Conservation (phyloP, 2,329 filamentous ascomycete species). For the Botrytis tulipae region DNA sequence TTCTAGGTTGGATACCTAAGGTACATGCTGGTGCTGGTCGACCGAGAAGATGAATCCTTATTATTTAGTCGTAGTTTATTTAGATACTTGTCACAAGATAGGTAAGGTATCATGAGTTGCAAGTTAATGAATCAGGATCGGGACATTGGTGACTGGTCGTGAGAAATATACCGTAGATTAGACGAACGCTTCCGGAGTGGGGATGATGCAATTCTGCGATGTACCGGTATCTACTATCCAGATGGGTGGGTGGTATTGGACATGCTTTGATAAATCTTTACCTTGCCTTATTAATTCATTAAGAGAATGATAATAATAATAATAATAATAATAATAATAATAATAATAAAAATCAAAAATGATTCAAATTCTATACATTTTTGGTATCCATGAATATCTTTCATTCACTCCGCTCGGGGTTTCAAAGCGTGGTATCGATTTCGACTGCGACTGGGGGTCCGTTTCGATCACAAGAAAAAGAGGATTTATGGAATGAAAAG, state of each 20-base stretch:
- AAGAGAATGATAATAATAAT: not conserved
- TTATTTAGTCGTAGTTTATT: not conserved
- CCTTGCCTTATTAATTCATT: fast-evolving
- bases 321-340: not conserved
- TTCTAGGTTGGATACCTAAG: not conserved
- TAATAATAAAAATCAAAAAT: not conserved
- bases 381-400: no score
- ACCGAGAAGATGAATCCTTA: not conserved
- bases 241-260: no score
- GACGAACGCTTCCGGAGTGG: not conserved
- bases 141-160: not conserved
- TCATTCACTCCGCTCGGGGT: no score
- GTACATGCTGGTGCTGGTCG: not conserved
- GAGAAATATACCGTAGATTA: not conserved
- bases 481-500: not conserved
- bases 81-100: not conserved
- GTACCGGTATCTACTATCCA: no score
- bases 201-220: not conserved
- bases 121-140: not conserved
- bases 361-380: not conserved
- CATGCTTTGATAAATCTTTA: not conserved
- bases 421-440: no score
- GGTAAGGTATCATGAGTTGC: no score
- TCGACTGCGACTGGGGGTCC: not conserved
- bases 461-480: not conserved